Base-by-base conservation (phyloP, 495 filamentous ascomycete species). In the Aspergillus ostianus region DNA sequence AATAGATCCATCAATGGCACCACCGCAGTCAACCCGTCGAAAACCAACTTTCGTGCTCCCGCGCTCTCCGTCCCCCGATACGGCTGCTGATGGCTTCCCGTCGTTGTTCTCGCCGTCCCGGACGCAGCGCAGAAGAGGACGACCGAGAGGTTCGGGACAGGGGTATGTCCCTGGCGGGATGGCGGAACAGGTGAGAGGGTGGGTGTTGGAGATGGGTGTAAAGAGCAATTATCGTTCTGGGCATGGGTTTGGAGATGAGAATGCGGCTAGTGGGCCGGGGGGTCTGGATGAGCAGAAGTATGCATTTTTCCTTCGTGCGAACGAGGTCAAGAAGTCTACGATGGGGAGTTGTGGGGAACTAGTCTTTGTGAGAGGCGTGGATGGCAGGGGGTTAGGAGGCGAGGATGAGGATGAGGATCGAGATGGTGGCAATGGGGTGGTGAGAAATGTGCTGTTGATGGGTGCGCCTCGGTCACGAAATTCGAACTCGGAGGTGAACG, bases 81-180 rank as follows among this genome's bases (percentile, higher is more conserved):
- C 73, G 0, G 61, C 72, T 59, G 55, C 50, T 6, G 47, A 55
- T 17, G 46, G 36, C 6, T 56, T 75, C 6, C 75, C 72, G 1
- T 72, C 72, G 0, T 76, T 75, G 0, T 78, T 80, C 51, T 80
- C 77, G 0, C 77, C 77, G 2, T 73, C 72, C 12, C 68, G 67
- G n/a, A 64, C 68, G 3, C 57, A 76, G 0, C 65, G 62, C 23
- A 72, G 74, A 21, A 70, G 71, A 15, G 75, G 76, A 8, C 59
- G 70, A 27, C 47, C 58, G 4, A 70, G 70, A 15, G 51, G 66
- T 6, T 57, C 61, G 18, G 64, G 53, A 0, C 59, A 65, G 6
- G 62, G 45, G 4, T 78, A 77, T 57, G 27, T 71, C 0, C 67
- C 76, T 2, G 77, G 73, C 12, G 77, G 77, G 17, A 77, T 80